A percentile compares a stretch with the other conserved stretches of the same genome.
phyloP scores from a whole-genome alignment of 225 moss, liverwort and hornwort genomes.

The Climacium dendroides region DNA sequence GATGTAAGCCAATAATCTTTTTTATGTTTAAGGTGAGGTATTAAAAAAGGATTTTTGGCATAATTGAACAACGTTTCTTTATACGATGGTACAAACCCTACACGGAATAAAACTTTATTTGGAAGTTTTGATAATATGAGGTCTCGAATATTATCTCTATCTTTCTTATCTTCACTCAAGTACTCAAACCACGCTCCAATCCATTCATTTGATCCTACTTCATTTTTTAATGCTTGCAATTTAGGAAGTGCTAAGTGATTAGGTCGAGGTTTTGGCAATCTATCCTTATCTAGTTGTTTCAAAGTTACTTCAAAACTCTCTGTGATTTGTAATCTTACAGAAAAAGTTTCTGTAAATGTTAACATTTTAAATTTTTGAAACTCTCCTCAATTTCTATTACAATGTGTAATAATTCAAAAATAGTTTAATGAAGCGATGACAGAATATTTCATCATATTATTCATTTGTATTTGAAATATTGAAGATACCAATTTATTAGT shows the following conservation, averaged over 20 bases:
- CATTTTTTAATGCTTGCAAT: not conserved
- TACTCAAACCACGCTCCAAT: slow-evolving; percentile 36
- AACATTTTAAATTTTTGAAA: not conserved
- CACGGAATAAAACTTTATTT: slow-evolving; percentile 9
- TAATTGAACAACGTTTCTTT: slow-evolving; percentile 8
- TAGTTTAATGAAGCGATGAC: rapidly evolving
- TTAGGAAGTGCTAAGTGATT: not conserved
- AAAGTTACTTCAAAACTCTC: not conserved
- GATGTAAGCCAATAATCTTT: slow-evolving; percentile 40
- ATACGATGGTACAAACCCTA: slow-evolving; percentile 27
- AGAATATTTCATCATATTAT: not conserved
- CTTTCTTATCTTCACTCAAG: slow-evolving; percentile 18
- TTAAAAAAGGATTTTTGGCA: slow-evolving; percentile 25
- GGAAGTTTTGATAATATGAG: slow-evolving; percentile 48
- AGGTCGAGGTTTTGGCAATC: slow-evolving; percentile 10
- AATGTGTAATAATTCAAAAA: not conserved
- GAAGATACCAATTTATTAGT: no score
- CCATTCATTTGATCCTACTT: slow-evolving; percentile 13
- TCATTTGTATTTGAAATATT: not conserved
- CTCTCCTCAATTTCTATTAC: not conserved
- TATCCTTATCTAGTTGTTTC: not conserved
- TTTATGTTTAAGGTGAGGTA: slow-evolving; percentile 15
- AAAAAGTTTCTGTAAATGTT: not conserved
- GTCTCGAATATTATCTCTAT: slow-evolving; percentile 39
- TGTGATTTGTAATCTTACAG: not conserved